Evolutionary conservation across 2,329 filamentous ascomycete species (phyloP).

Genomic region (Thyridium curvatum): DNA sequence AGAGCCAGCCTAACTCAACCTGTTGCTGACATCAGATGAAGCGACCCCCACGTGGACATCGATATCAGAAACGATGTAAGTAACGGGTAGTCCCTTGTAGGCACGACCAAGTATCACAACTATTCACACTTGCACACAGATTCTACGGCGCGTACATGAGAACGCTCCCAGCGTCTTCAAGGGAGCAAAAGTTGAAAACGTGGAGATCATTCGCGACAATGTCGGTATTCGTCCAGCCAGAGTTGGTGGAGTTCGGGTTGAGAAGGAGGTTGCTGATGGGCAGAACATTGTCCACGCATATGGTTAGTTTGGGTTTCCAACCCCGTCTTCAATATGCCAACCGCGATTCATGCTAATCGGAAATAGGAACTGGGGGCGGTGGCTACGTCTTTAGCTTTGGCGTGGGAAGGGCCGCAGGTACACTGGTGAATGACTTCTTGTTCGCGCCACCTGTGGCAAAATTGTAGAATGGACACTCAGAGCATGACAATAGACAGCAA

Average conservation of each 20-base stretch:
- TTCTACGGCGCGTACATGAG: slow-evolving; percentile 12
- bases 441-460: too few species aligned
- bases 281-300: slow-evolving; percentile 22
- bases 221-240: slow-evolving; percentile 15
- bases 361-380: too few species aligned
- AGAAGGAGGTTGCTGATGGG: slow-evolving; percentile 17
- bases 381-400: too few species aligned
- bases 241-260: slow-evolving; percentile 14
- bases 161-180: slow-evolving; percentile 14
- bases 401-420: too few species aligned
- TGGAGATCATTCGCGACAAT: slow-evolving; percentile 14
- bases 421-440: too few species aligned
- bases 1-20: too few species aligned
- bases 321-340: too few species aligned
- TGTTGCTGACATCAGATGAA: too few species aligned
- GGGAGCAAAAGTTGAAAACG: slow-evolving; percentile 7
- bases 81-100: neutral
- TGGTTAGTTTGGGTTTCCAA: slow-evolving; percentile 1
- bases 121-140: slow-evolving; percentile 8
- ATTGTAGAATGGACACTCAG: too few species aligned
- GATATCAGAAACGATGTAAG: slow-evolving; percentile 1
- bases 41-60: neutral
- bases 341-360: too few species aligned
- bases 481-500: too few species aligned
- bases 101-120: neutral